Percentiles rank a stretch among this genome's conserved stretches.
Conservation (phyloP, 805 yeast species). For the Kluyveromyces nonfermentans region DNA sequence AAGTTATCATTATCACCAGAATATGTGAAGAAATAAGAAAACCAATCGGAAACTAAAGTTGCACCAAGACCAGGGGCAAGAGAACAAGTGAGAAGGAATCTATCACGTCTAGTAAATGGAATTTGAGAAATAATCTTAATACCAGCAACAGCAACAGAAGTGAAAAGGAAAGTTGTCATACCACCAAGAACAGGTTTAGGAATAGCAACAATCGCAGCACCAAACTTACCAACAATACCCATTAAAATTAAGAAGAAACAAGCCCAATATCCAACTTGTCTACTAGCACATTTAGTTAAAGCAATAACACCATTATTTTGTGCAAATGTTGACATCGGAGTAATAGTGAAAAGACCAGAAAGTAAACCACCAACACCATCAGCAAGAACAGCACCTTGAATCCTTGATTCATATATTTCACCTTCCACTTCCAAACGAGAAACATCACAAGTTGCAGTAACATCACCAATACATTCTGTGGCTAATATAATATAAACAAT, state of each 20-base stretch:
- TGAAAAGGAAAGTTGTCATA: conserved; percentile 70
- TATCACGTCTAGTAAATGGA: conserved; percentile 57
- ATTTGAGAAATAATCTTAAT: conserved; percentile 48
- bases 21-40: conserved; percentile 54
- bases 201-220: conserved; percentile 79
- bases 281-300: conserved; percentile 82
- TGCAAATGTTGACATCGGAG: conserved; percentile 91
- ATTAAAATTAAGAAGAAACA: conserved; percentile 71
- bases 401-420: conserved; percentile 65
- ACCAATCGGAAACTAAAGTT: conserved; percentile 56
- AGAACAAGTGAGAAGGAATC: conserved; percentile 61
- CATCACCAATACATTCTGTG: conserved; percentile 94
- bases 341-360: conserved; percentile 69
- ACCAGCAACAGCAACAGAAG: conserved; percentile 71
- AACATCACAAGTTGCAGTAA: conserved; percentile 90
- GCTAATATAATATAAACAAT: conserved; percentile 74
- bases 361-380: conserved; percentile 77
- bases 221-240: conserved; percentile 84
- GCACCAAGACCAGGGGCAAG: conserved; percentile 61
- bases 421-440: conserved; percentile 82
- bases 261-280: conserved; percentile 72
- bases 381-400: conserved; percentile 88
- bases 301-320: conserved; percentile 94
- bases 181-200: conserved; percentile 81
- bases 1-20: conserved; percentile 48